Conservation (phyloP, 495 filamentous ascomycete genomes). For the Hyaloscypha variabilis region DNA sequence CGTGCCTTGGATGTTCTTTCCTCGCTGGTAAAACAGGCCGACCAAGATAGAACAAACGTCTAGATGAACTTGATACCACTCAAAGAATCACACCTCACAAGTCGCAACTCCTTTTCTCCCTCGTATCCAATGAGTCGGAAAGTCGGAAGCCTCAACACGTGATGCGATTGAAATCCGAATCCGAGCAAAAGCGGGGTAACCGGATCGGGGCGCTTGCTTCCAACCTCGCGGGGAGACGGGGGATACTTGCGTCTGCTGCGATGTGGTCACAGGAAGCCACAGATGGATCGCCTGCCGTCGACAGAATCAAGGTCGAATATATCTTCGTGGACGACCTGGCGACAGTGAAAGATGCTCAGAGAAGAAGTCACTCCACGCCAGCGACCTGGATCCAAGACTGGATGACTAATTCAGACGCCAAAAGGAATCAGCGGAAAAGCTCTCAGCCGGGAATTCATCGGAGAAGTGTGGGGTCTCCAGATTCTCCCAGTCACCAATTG, state of each 20-base stretch:
- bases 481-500: constrained; percentile 3
- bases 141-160: neutral
- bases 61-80: neutral
- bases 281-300: neutral
- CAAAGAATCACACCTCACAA: neutral
- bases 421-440: neutral
- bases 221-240: neutral
- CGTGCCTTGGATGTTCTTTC: neutral
- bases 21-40: neutral
- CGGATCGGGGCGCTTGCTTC: neutral
- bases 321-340: neutral
- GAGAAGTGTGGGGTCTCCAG: constrained; percentile 5
- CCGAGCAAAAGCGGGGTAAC: neutral
- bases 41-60: neutral
- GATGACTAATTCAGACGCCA: neutral
- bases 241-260: neutral
- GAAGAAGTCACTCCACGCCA: neutral
- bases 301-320: neutral
- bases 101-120: neutral
- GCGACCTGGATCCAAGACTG: neutral
- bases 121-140: neutral
- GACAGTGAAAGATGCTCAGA: neutral
- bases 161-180: neutral
- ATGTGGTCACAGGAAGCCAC: neutral
- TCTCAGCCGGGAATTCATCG: neutral